Conservation (phyloP, 164 flowering plant species). For the Nymphaea colorata region DNA sequence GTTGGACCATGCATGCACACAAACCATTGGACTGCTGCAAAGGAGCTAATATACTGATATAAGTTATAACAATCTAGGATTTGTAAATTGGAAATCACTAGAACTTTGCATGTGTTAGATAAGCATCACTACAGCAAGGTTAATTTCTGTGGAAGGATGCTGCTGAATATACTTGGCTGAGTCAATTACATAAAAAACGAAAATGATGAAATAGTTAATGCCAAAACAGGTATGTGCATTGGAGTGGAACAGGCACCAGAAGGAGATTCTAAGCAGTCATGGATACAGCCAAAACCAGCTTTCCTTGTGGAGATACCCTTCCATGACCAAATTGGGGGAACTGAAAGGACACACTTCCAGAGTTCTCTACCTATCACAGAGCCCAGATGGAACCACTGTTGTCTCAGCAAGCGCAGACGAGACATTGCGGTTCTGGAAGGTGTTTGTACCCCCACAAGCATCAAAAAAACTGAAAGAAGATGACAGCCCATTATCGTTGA, state of each 20-base stretch:
- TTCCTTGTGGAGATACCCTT: constrained; percentile 47
- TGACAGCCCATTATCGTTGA: constrained; percentile 23
- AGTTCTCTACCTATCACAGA: constrained; percentile 40
- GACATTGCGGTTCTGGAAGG: constrained; percentile 45
- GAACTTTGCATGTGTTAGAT: no score
- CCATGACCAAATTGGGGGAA: constrained; percentile 31
- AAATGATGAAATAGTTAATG: not conserved
- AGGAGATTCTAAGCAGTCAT: constrained; percentile 47
- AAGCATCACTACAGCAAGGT: no score
- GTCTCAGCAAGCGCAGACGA: constrained; percentile 40
- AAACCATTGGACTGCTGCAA: no score
- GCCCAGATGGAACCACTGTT: constrained; percentile 45
- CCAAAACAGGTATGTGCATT: constrained; percentile 33
- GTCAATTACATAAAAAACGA: not conserved
- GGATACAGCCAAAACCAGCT: constrained; percentile 30
- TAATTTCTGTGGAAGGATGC: no score
- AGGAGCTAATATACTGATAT: no score
- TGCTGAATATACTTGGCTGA: no score
- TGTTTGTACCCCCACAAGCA: constrained; percentile 25
- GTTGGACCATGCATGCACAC: constrained; percentile 6
- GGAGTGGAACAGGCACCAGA: constrained; percentile 49
- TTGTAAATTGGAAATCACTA: no score
- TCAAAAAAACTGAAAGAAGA: constrained; percentile 9
- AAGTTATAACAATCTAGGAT: no score
- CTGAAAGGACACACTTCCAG: constrained; percentile 20